Evolutionary conservation across 2,329 filamentous ascomycete genomes (phyloP).

Genomic region (Epichloe aotearoae): DNA sequence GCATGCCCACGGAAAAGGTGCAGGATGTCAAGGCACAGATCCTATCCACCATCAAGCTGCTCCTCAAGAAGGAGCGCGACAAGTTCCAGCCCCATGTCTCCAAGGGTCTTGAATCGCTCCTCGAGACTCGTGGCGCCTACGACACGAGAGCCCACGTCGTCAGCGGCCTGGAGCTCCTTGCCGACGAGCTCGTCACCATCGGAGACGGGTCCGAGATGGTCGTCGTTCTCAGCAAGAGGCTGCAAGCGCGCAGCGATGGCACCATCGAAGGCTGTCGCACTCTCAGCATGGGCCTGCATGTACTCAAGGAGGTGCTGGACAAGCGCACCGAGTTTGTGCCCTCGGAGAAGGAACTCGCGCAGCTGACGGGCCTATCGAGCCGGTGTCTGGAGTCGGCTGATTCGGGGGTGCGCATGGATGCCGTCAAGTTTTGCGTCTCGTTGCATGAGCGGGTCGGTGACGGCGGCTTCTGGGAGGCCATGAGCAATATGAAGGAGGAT

Average conservation of each 20-base stretch:
- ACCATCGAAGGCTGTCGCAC: slow-evolving; percentile 34
- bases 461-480: slow-evolving; percentile 50
- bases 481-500: slow-evolving; percentile 54
- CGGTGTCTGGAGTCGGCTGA: slow-evolving; percentile 47
- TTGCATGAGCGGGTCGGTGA: slow-evolving; percentile 52
- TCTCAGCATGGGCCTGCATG: slow-evolving; percentile 49
- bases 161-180: slow-evolving; percentile 58
- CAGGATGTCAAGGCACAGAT: slow-evolving; percentile 64
- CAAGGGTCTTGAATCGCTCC: slow-evolving; percentile 51
- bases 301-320: slow-evolving; percentile 47
- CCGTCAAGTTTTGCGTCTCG: slow-evolving; percentile 66
- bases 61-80: slow-evolving; percentile 54
- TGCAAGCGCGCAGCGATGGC: slow-evolving; percentile 29
- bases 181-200: slow-evolving; percentile 55
- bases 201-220: slow-evolving; percentile 50
- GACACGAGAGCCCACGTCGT: slow-evolving; percentile 60
- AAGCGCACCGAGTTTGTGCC: slow-evolving; percentile 34
- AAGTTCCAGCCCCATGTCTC: slow-evolving; percentile 55
- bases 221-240: slow-evolving; percentile 36
- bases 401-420: slow-evolving; percentile 57
- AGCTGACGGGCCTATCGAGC: slow-evolving; percentile 37
- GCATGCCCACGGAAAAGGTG: slow-evolving; percentile 47
- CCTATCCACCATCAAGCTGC: slow-evolving; percentile 57
- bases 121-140: slow-evolving; percentile 51
- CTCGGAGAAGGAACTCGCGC: slow-evolving; percentile 35